Evolutionary conservation across 2,329 filamentous ascomycete species (phyloP).

Genomic region (Colletotrichum siamense): DNA sequence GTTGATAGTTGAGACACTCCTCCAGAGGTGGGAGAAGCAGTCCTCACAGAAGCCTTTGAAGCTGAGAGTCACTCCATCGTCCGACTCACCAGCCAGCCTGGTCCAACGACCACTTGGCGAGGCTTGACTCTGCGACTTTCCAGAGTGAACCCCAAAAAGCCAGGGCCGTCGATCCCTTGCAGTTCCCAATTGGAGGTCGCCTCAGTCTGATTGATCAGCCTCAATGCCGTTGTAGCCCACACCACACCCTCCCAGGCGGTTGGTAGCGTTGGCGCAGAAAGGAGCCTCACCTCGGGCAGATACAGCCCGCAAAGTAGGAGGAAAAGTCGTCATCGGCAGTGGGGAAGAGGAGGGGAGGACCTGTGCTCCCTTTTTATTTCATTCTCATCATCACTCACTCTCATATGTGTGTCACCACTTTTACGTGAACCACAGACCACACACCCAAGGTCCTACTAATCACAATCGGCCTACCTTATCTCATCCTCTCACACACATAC

Average conservation of each 20-base stretch:
- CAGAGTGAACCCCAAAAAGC: background rate
- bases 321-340: background rate
- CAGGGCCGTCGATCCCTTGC: background rate
- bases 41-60: background rate
- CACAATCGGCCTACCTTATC: background rate
- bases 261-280: background rate
- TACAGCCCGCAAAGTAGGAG: background rate
- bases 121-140: background rate
- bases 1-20: background rate
- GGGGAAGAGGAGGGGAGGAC: background rate
- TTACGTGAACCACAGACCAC: background rate
- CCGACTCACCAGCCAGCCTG: background rate
- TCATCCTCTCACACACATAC: background rate
- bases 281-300: background rate
- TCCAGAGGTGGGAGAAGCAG: background rate
- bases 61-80: background rate
- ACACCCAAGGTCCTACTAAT: background rate
- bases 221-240: background rate
- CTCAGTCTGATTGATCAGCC: constrained; percentile 5
- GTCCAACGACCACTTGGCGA: background rate
- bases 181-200: background rate
- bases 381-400: background rate
- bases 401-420: constrained; percentile 1
- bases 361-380: background rate
- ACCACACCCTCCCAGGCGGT: background rate